phyloP scores from a whole-genome alignment of 2,329 filamentous ascomycete species.

The Coleophoma eucalyptorum region DNA sequence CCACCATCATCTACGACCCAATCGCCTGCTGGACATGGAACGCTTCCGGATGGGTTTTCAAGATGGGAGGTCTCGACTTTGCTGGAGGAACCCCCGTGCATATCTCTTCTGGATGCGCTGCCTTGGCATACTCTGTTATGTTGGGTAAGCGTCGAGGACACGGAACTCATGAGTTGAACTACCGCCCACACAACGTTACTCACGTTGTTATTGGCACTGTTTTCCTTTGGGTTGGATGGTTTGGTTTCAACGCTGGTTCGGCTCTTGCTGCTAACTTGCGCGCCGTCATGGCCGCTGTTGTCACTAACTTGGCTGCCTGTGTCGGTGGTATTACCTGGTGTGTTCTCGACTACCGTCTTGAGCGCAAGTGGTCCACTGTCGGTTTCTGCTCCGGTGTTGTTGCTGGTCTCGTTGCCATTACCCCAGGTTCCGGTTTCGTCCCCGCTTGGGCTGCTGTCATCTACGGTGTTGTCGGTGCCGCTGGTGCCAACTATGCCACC shows the following conservation, averaged over 20 bases:
- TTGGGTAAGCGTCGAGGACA: conserved; percentile 70
- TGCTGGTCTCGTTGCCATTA: conserved; percentile 83
- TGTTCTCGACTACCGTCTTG: conserved; percentile 81
- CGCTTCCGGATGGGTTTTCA: conserved; percentile 71
- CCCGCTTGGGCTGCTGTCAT: conserved; percentile 81
- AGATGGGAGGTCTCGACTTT: conserved; percentile 81
- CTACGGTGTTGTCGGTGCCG: conserved; percentile 72
- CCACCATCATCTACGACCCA: conserved; percentile 84
- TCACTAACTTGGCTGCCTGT: conserved; percentile 81
- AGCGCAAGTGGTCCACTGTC: conserved; percentile 89
- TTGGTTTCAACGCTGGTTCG: conserved; percentile 88
- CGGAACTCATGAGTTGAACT: conserved; percentile 84
- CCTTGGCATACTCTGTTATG: conserved; percentile 88
- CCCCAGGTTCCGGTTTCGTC: conserved; percentile 80
- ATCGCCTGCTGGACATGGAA: conserved; percentile 98
- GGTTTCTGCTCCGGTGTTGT: conserved; percentile 91
- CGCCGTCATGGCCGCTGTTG: conserved; percentile 80
- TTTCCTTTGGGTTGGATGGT: conserved; percentile 95
- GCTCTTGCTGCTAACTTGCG: conserved; percentile 78
- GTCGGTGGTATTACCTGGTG: conserved; percentile 88
- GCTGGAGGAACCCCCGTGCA: conserved; percentile 89
- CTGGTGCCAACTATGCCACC: conserved; percentile 83
- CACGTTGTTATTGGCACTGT: conserved; percentile 91
- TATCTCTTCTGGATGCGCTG: conserved; percentile 77
- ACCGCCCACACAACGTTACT: conserved; percentile 88